A percentile compares a stretch with the other conserved stretches of the same genome.
Conservation (phyloP, 352 stramenopile genomes). For the Pythium biforme region DNA sequence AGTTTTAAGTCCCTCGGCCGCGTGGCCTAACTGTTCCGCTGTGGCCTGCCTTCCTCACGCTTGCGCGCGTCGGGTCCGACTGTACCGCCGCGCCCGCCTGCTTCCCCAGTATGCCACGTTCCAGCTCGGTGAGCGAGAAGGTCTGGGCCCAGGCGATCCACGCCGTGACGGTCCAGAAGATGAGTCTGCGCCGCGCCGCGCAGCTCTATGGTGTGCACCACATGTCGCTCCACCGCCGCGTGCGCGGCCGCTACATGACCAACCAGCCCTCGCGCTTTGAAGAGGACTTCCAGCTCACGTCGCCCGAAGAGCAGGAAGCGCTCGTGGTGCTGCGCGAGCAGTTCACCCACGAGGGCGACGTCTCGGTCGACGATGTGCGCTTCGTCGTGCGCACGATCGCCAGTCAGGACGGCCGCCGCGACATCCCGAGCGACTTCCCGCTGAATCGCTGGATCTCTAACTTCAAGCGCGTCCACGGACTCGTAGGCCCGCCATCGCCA, state of each 20-base stretch:
- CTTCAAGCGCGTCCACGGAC: constrained; percentile 55
- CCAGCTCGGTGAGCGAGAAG: constrained; percentile 41
- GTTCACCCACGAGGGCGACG: constrained; percentile 41
- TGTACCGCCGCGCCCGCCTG: background rate
- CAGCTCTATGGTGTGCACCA: constrained; percentile 68
- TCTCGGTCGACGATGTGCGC: constrained; percentile 46
- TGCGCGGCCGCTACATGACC: constrained; percentile 35
- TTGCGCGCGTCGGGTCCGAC: background rate
- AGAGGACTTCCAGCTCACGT: constrained; percentile 30
- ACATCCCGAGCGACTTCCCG: constrained; percentile 48
- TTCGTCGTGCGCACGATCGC: constrained; percentile 60
- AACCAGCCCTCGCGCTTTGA: constrained; percentile 15
- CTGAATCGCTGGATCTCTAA: constrained; percentile 42
- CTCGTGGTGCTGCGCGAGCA: constrained; percentile 51
- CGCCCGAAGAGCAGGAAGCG: constrained; percentile 46
- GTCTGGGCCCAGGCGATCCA: constrained; percentile 64
- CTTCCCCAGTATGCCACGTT: constrained; percentile 25
- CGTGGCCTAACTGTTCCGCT: background rate
- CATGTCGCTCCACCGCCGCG: constrained; percentile 59
- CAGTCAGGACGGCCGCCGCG: constrained; percentile 35
- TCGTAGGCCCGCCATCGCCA: constrained; percentile 3
- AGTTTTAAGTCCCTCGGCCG: no score
- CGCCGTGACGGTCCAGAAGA: constrained; percentile 61
- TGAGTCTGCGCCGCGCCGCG: constrained; percentile 52
- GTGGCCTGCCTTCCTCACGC: background rate